A percentile compares a stretch with the other conserved stretches of the same genome.
Evolutionary conservation across 345 rosid genomes (phyloP).

Genomic region (Eucalyptus erythrocorys): DNA sequence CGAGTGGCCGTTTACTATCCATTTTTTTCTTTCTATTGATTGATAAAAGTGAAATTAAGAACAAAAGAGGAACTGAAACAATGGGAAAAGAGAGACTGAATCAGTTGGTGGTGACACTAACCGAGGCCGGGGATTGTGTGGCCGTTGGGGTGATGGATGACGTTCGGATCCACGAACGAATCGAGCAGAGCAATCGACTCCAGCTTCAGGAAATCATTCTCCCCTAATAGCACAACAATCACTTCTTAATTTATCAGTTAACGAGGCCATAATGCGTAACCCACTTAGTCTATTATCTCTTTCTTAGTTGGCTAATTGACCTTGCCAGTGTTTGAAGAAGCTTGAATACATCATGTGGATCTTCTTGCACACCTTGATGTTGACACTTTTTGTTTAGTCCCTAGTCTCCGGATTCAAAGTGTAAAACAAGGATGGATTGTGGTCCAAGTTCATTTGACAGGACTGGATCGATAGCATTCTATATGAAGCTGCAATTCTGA

Average conservation of each 20-base stretch:
- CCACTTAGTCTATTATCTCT: background rate
- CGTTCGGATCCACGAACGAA: slow-evolving; percentile 44
- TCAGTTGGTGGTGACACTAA: background rate
- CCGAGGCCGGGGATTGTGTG: slow-evolving; percentile 45
- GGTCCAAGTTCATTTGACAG: background rate
- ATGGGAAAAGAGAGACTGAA: background rate
- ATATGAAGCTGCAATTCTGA: background rate
- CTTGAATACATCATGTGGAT: background rate
- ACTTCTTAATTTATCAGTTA: background rate
- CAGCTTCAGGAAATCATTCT: slow-evolving; percentile 29
- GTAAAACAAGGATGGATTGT: background rate
- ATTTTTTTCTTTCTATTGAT: background rate
- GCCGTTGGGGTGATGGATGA: slow-evolving; percentile 36
- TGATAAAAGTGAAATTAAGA: background rate
- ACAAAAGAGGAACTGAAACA: background rate
- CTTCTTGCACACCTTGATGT: background rate
- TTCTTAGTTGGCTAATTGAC: background rate
- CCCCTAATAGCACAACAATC: slow-evolving; percentile 13
- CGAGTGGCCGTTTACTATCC: background rate
- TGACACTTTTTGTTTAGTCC: background rate
- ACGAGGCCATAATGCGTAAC: background rate
- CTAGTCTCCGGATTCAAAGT: background rate
- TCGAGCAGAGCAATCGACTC: slow-evolving; percentile 16
- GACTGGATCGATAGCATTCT: background rate
- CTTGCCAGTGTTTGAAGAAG: background rate